Percentiles rank a stretch among this genome's conserved stretches.
phyloP scores from a whole-genome alignment of 2,329 filamentous ascomycete species.

The Emergomyces orientalis region DNA sequence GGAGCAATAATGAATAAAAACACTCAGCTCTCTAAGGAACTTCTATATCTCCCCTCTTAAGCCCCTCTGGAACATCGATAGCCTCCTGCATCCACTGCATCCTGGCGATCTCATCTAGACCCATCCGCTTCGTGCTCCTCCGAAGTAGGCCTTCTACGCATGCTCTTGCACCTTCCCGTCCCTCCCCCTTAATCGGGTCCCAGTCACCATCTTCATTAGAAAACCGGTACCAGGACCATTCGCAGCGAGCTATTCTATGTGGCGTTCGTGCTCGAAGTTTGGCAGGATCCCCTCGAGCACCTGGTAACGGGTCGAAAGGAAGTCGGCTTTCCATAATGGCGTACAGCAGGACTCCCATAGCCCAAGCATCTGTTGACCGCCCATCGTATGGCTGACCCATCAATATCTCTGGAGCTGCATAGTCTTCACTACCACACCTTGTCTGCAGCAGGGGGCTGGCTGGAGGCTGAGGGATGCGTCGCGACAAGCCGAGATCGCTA shows the following conservation, averaged over 20 bases:
- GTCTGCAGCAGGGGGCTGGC: slow-evolving; percentile 85
- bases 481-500: slow-evolving; percentile 82
- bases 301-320: slow-evolving; percentile 83
- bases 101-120: slow-evolving; percentile 61
- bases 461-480: slow-evolving; percentile 61
- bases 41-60: slow-evolving; percentile 46
- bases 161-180: slow-evolving; percentile 63
- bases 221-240: slow-evolving; percentile 90
- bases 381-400: slow-evolving; percentile 94
- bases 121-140: slow-evolving; percentile 69
- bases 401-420: slow-evolving; percentile 90
- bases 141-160: slow-evolving; percentile 79
- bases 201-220: slow-evolving; percentile 79
- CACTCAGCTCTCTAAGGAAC: slow-evolving; percentile 25
- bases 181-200: slow-evolving; percentile 57
- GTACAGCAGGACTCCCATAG: slow-evolving; percentile 84
- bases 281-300: slow-evolving; percentile 60
- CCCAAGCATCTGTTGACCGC: slow-evolving; percentile 87
- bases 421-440: slow-evolving; percentile 91
- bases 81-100: slow-evolving; percentile 68
- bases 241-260: slow-evolving; percentile 88
- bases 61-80: slow-evolving; percentile 55
- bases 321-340: slow-evolving; percentile 86
- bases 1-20: neutral
- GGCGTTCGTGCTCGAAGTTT: slow-evolving; percentile 72